phyloP scores from a whole-genome alignment of 257 asterid species.

The Fraxinus americana region DNA sequence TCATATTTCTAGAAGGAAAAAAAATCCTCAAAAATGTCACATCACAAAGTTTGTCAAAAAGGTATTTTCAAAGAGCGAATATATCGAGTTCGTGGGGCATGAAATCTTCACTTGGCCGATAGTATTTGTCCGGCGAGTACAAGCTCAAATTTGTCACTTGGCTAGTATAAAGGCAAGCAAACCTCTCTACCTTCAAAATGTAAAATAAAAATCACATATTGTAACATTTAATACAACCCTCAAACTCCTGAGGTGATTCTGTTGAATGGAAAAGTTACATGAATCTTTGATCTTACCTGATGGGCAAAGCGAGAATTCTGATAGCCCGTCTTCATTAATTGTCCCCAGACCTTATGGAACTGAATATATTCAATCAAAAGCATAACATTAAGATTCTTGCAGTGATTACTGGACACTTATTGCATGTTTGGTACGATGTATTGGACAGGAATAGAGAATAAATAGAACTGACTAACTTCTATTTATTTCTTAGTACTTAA shows the following conservation, averaged over 20 bases:
- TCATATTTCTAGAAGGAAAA: slow-evolving; percentile 15
- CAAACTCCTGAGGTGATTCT: background rate
- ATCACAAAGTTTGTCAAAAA: background rate
- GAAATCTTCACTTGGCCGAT: slow-evolving; percentile 89
- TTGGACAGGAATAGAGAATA: background rate
- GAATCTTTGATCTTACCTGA: slow-evolving; percentile 58
- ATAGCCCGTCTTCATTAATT: slow-evolving; percentile 94
- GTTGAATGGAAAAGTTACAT: background rate
- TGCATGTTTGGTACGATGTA: background rate
- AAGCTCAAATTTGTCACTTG: slow-evolving; percentile 82
- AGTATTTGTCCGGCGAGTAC: slow-evolving; percentile 88
- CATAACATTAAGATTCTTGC: background rate
- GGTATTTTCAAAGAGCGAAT: slow-evolving; percentile 38
- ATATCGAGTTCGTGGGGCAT: slow-evolving; percentile 92
- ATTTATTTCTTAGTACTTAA: background rate
- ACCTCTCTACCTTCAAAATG: slow-evolving; percentile 79
- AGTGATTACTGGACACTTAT: background rate
- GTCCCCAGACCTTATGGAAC: slow-evolving; percentile 99
- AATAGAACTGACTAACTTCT: background rate
- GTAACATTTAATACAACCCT: background rate
- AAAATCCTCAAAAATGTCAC: background rate
- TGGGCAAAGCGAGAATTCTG: slow-evolving; percentile 98
- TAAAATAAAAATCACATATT: background rate
- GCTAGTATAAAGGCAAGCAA: slow-evolving; percentile 91
- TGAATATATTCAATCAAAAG: slow-evolving; percentile 31